A percentile compares a stretch with the other conserved stretches of the same genome.
Conservation (phyloP, 2,329 filamentous ascomycete genomes). For the Colletotrichum sp. region DNA sequence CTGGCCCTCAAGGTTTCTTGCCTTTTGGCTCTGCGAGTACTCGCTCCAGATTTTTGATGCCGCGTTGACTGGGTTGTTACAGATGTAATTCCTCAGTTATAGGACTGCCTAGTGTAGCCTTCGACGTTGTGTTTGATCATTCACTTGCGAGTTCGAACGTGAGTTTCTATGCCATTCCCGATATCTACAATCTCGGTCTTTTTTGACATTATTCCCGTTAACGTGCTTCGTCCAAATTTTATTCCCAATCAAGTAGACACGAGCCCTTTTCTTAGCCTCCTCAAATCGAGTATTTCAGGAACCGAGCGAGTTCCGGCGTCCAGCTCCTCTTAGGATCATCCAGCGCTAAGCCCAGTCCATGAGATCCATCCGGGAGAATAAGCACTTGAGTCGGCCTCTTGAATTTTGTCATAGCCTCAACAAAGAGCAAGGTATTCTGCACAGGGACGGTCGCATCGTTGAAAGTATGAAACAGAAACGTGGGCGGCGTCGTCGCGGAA, state of each 20-base stretch:
- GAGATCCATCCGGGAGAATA: conserved; percentile 31
- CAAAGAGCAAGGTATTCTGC: conserved; percentile 30
- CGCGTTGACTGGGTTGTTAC: neutral
- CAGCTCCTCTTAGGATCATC: conserved; percentile 26
- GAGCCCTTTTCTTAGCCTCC: neutral
- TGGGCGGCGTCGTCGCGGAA: conserved; percentile 29
- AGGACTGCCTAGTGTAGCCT: neutral
- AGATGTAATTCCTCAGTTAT: neutral
- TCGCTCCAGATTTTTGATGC: neutral
- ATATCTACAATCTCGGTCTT: neutral
- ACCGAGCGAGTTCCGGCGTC: conserved; percentile 31
- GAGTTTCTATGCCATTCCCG: neutral
- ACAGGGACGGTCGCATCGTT: conserved; percentile 30
- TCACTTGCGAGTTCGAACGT: neutral
- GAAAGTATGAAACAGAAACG: conserved; percentile 38
- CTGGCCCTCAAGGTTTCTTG: neutral
- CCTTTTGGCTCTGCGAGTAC: neutral
- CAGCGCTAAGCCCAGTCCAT: conserved; percentile 30
- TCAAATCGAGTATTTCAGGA: conserved; percentile 26
- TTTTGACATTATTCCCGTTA: neutral
- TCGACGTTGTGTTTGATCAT: neutral
- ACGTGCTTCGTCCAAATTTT: neutral
- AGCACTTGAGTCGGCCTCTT: conserved; percentile 26
- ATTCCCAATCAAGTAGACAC: rapidly evolving
- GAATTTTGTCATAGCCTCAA: conserved; percentile 26